These are phyloP conservation scores for Fraxinus cuspidata DNA, from an alignment of 257 asterid species.

Conservation along the genomic window DNA sequence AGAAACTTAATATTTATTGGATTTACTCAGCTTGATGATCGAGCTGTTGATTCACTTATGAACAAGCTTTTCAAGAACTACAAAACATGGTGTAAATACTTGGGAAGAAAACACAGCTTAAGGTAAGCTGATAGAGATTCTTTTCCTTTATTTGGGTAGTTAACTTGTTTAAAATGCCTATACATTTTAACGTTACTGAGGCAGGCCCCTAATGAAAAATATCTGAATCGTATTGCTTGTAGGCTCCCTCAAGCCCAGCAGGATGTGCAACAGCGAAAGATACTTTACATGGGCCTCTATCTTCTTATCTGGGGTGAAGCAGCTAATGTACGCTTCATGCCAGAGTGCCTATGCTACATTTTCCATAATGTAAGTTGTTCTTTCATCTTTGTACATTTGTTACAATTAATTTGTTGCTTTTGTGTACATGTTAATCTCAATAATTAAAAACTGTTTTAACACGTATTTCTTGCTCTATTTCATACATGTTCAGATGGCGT, in stretches of 20 bases:
- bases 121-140: conserved; percentile 42
- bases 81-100: conserved; percentile 81
- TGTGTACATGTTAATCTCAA: too few species aligned
- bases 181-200: background rate
- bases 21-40: conserved; percentile 63
- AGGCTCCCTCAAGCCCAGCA: conserved; percentile 62
- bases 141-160: background rate
- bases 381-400: conserved; percentile 1
- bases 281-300: conserved; percentile 61
- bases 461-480: too few species aligned
- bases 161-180: background rate
- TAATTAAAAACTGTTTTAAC: too few species aligned
- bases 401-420: too few species aligned
- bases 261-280: conserved; percentile 57
- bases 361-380: conserved; percentile 55
- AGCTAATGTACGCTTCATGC: conserved; percentile 65
- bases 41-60: conserved; percentile 85
- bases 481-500: conserved; percentile 75
- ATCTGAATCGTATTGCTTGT: conserved; percentile 16
- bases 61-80: conserved; percentile 80
- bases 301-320: conserved; percentile 74
- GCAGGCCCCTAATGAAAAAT: background rate
- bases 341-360: conserved; percentile 73
- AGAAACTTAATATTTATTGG: conserved; percentile 3
- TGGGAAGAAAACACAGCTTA: conserved; percentile 73